Conservation (phyloP, 179 eudicot genomes). For the Spergularia azorica region DNA sequence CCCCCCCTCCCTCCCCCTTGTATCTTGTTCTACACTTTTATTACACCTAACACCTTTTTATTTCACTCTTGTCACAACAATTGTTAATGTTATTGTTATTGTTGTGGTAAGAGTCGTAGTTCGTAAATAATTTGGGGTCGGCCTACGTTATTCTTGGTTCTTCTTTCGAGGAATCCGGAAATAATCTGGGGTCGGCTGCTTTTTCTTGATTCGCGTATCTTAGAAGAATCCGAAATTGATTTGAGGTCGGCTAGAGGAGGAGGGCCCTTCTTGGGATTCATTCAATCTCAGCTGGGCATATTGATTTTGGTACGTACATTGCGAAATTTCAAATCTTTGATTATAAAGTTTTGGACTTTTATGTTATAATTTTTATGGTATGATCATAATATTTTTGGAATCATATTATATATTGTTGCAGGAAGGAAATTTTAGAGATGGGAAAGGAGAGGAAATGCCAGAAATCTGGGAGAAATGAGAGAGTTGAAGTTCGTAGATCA, state of each 20-base stretch:
- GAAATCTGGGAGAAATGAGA: background rate
- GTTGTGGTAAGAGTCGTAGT: background rate
- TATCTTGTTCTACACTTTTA: background rate
- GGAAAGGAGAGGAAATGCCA: background rate
- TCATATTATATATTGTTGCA: background rate
- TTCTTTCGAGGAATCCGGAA: background rate
- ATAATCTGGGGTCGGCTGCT: too few relatives aligned
- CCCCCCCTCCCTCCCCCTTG: background rate
- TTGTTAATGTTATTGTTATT: too few relatives aligned
- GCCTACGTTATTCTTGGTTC: background rate
- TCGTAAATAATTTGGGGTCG: background rate
- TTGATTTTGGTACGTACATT: background rate
- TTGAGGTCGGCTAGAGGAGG: background rate
- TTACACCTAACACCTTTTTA: slow-evolving; percentile 4
- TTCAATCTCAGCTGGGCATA: slow-evolving; percentile 10
- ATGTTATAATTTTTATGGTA: background rate
- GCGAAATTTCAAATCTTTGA: too few relatives aligned
- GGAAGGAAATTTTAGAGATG: background rate
- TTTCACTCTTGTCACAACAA: slow-evolving; percentile 3
- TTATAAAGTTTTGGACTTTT: background rate
- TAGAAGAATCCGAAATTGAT: too few relatives aligned
- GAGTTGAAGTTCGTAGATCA: background rate
- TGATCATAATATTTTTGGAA: too few relatives aligned
- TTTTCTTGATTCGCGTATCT: too few relatives aligned
- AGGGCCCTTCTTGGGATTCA: slow-evolving; percentile 7